Percentiles rank a stretch among this genome's conserved stretches.
These are phyloP conservation scores for Raphanus sativus DNA, from an alignment of 345 rosid species.

Conservation along the genomic window DNA sequence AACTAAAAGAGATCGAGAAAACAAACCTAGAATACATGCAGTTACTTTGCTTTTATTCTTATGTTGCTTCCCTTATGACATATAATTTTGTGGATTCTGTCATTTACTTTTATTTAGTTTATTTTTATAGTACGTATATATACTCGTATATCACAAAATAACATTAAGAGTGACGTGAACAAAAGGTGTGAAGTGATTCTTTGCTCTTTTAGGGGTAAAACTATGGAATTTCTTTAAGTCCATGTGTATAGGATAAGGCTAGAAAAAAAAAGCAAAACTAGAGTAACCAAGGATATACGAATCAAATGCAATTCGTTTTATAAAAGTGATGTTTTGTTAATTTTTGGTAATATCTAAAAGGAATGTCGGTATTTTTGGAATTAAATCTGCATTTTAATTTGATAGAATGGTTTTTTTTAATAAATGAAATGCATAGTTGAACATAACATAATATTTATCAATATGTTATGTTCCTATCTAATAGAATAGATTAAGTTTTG, in stretches of 20 bases:
- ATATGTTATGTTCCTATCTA: no score
- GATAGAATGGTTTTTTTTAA: no score
- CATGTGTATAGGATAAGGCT: constrained; percentile 10
- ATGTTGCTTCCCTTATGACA: constrained; percentile 22
- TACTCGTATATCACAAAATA: background rate
- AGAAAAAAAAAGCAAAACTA: background rate
- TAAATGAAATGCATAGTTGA: no score
- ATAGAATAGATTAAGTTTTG: background rate
- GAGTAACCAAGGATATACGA: constrained; percentile 2
- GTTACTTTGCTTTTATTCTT: constrained; percentile 37
- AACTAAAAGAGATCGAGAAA: constrained; percentile 1
- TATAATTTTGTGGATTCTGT: constrained; percentile 26
- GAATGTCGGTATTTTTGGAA: background rate
- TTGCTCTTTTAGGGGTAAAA: constrained; percentile 31
- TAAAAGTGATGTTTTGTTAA: background rate
- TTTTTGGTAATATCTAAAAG: background rate
- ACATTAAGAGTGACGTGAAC: constrained; percentile 38
- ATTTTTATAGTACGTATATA: background rate
- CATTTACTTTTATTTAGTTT: constrained; percentile 23
- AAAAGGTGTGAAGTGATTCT: constrained; percentile 35
- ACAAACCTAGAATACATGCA: background rate
- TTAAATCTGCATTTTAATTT: background rate
- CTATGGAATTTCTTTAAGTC: constrained; percentile 9
- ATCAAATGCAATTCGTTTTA: background rate
- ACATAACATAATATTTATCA: no score